Percentiles rank a stretch among this genome's conserved stretches.
Conservation (phyloP, 2,329 filamentous ascomycete species). For the Pseudogymnoascus sp. region DNA sequence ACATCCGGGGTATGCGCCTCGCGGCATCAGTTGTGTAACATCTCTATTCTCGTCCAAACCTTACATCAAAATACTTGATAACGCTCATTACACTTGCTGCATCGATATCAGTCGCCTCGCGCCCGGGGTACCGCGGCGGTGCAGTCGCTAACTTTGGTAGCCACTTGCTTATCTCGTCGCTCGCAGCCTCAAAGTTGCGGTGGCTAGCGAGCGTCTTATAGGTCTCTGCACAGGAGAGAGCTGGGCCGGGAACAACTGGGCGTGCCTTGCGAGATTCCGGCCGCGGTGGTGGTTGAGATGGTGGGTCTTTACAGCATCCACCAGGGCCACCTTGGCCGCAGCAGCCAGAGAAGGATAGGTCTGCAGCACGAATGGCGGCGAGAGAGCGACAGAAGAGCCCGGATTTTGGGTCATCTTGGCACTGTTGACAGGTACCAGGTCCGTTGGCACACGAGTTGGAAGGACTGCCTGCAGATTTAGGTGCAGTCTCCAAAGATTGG, state of each 20-base stretch:
- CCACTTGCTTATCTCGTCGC: conserved; percentile 68
- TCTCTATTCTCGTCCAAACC: conserved; percentile 47
- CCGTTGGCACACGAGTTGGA: conserved; percentile 43
- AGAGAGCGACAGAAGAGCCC: conserved; percentile 77
- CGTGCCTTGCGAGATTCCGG: conserved; percentile 19
- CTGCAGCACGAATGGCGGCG: conserved; percentile 47
- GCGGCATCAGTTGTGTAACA: neutral
- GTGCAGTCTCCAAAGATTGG: conserved; percentile 14
- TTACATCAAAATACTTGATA: conserved; percentile 70
- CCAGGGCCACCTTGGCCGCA: conserved; percentile 23
- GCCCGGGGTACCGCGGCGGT: conserved; percentile 31
- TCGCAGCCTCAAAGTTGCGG: conserved; percentile 65
- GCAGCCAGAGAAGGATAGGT: conserved; percentile 12
- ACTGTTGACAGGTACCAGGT: conserved; percentile 73
- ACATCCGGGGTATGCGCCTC: neutral
- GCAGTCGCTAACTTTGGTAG: conserved; percentile 58
- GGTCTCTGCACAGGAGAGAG: conserved; percentile 63
- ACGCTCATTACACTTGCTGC: conserved; percentile 80
- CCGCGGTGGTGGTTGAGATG: conserved; percentile 20
- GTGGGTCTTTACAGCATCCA: conserved; percentile 51
- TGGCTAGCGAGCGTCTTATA: conserved; percentile 74
- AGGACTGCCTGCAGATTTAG: conserved; percentile 28
- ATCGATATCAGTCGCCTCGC: conserved; percentile 65
- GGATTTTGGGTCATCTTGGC: conserved; percentile 66
- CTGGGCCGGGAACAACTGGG: conserved; percentile 31